Evolutionary conservation across 225 moss, liverwort and hornwort genomes (phyloP), one percentile per base, ranked within the genome.

Genomic region (Physcomitrellopsis africana): DNA sequence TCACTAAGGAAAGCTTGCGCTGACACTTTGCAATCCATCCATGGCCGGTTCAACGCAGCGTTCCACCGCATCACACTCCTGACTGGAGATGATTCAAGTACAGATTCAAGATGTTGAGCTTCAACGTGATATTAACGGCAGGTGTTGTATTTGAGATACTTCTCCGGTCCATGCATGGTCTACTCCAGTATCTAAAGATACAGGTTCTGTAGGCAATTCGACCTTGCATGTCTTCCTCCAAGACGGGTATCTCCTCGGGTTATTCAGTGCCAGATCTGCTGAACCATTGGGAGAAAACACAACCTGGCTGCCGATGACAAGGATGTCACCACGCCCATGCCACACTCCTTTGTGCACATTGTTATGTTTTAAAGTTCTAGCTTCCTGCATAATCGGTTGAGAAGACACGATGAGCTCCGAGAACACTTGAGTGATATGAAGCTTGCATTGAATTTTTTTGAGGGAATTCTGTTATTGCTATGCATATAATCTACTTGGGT

Each of bases 321-420:
- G 41, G 42, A 88, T 85, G 42, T 88, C 85, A 9, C 88, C 77
- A 65, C 82, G 88, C 26, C 88, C 88, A 79, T 88, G 88, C 88
- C 88, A 88, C 67, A 88, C 88, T 73, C 85, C 88, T 42, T 86
- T 88, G 52, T 88, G 88, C 83, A 88, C 88, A 54, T 88, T 88
- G 26, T 86, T 86, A 69, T 80, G 77, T 72, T 83, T 80, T 70
- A 88, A 75, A 45, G 88, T 88, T 66, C 88, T 85, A 46, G 88
- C 88, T 77, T 88, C 88, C 87, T 88, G 82, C 68, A 72, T 60
- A 52, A 23, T 7, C 26, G 19, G 48, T 17, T 43, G 47, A 49
- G 44, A 32, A 61, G 32, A n/a, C 27, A 47, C 32, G 32, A 37
- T 2, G 17, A 54, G 54, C 26, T 71, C 41, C 20, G 10, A 13